Base-by-base conservation (phyloP, 495 filamentous ascomycete species). In the Penicillium tannophilum region DNA sequence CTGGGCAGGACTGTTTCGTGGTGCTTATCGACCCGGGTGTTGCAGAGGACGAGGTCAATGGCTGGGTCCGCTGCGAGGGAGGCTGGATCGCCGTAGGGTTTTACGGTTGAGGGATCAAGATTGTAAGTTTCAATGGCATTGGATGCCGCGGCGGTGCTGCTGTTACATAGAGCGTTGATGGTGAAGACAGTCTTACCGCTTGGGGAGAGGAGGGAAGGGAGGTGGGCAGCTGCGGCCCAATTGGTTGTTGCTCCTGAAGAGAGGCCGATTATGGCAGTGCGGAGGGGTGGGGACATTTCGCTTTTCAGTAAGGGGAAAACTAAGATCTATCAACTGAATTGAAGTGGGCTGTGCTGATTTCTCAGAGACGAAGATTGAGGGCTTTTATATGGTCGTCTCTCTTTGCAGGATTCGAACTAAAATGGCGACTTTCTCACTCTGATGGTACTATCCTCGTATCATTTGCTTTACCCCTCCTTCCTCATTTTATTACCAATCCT, bases 11-110 rank as follows among this genome's bases (percentile, higher is more conserved):
- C 19, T 11, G 43, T 46, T 24, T 46, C 43, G 7, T 12, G 9
- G 23, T 46, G 43, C 19, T 46, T 46, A 46, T 46, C 43, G 6
- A 46, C 43, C 11, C 43, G 43, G 43, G 43, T 46, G 12, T 46
- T 46, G 19, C 43, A 46, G 3, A 46, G 43, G 43, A 46, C 43
- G 19, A 46, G 43, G 43, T 46, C 43, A 12, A 46, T 24, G 19
- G 17, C 23, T 11, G 17, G 43, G 43, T 46, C 43, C 23, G 43
- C 43, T n/a, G 43, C 43, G 43, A 46, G 43, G 43, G 43, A 46
- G 43, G 17, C 43, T 1, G 43, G 43, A 12, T 46, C 43, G 43
- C 43, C 43, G 43, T 46, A 46, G 1, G 43, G 19, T 24, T 20
- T 24, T 46, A 46, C 43, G 2, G 16, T 44, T 6, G 17, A 23